Evolutionary conservation across 169 alveolate species (phyloP).

Genomic region (Sarcocystis neurona): DNA sequence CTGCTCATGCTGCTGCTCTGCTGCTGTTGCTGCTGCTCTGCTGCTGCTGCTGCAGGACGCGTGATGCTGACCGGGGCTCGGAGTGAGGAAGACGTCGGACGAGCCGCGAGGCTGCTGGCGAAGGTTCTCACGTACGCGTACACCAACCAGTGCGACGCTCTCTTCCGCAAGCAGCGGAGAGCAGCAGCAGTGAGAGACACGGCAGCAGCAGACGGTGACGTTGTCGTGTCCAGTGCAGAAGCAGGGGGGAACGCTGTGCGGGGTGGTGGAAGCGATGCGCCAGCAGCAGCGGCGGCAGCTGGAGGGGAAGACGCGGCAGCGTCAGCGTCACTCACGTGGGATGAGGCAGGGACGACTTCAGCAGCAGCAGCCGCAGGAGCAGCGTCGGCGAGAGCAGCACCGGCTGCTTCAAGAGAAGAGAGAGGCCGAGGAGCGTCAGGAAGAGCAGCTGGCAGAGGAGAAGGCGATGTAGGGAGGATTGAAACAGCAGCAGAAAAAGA

Average conservation of each 20-base stretch:
- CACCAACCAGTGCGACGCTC: no score
- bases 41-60: slow-evolving; percentile 17
- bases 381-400: neutral
- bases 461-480: no score
- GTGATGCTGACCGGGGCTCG: slow-evolving; percentile 61
- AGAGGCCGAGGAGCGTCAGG: neutral
- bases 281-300: no score
- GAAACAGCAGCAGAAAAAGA: no score
- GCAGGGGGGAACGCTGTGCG: no score
- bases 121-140: slow-evolving; percentile 34
- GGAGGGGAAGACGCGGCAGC: no score
- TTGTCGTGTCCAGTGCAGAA: neutral
- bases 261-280: no score
- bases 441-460: no score
- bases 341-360: no score
- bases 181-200: neutral
- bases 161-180: no score
- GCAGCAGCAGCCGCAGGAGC: neutral
- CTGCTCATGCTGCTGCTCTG: neutral
- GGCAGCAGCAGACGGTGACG: slow-evolving; percentile 12
- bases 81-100: slow-evolving; percentile 55
- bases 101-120: slow-evolving; percentile 60
- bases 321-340: no score
- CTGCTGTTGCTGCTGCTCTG: neutral
- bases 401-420: neutral